Conservation (phyloP, 2,329 filamentous ascomycete genomes). For the Penicillium sp. region DNA sequence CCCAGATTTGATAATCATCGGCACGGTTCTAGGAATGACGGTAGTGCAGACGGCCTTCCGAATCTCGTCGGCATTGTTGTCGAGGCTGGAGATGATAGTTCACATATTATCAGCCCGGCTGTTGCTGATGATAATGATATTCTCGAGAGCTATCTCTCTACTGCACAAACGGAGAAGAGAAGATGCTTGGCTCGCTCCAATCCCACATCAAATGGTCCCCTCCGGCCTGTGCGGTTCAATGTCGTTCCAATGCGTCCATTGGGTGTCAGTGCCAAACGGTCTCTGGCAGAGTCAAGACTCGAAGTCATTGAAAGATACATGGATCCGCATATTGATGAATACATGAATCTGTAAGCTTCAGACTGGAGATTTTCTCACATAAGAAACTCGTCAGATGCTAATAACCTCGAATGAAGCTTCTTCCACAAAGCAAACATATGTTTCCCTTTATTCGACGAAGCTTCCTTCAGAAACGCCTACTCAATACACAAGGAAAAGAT, state of each 20-base stretch:
- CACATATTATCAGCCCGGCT: conserved; percentile 21
- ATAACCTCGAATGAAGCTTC: conserved; percentile 41
- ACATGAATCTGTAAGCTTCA: conserved; percentile 4
- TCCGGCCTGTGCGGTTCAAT: conserved; percentile 51
- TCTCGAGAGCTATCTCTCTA: conserved; percentile 56
- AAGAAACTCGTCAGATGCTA: background rate
- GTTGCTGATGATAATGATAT: conserved; percentile 53
- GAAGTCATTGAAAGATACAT: conserved; percentile 58
- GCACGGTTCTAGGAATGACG: background rate
- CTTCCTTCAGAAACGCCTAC: conserved; percentile 51
- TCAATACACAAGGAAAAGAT: conserved; percentile 48
- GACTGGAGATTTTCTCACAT: background rate
- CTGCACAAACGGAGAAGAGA: conserved; percentile 16
- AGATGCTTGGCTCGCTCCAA: conserved; percentile 10
- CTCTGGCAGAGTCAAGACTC: conserved; percentile 41
- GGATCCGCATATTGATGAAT: conserved; percentile 21
- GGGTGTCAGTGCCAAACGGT: conserved; percentile 26
- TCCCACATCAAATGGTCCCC: conserved; percentile 7
- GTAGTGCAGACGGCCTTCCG: background rate
- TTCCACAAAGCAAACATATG: conserved; percentile 56
- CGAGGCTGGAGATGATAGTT: conserved; percentile 19
- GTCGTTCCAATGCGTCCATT: conserved; percentile 53
- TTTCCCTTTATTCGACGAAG: conserved; percentile 59
- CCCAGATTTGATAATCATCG: background rate
- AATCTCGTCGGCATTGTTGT: conserved; percentile 1